These are phyloP conservation scores for Pseudocercospora fijiensis DNA, from an alignment of 2,329 filamentous ascomycete species.

Conservation along the genomic window DNA sequence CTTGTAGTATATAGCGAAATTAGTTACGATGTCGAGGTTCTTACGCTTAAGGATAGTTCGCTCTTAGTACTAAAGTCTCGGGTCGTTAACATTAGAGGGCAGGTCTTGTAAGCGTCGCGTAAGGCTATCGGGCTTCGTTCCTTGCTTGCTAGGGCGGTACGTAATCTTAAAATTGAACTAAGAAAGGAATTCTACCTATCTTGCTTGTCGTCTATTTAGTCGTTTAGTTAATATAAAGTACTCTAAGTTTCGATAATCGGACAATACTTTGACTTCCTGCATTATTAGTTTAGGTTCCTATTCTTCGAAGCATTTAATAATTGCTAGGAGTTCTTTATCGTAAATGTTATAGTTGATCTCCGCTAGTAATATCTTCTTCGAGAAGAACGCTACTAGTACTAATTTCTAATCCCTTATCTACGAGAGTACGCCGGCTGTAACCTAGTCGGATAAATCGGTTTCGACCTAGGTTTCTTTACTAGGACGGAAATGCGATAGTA, in stretches of 20 bases:
- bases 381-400: too few relatives aligned
- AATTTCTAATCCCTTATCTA: background rate
- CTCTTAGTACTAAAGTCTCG: background rate
- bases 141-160: background rate
- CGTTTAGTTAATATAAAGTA: background rate
- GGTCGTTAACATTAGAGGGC: background rate
- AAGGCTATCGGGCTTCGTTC: background rate
- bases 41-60: background rate
- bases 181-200: conserved; percentile 1
- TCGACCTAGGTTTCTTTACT: background rate
- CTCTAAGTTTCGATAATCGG: too few relatives aligned
- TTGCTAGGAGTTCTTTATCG: too few relatives aligned
- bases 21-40: background rate
- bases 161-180: conserved; percentile 12
- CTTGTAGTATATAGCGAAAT: background rate
- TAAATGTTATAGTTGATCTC: too few relatives aligned
- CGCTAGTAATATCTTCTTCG: too few relatives aligned
- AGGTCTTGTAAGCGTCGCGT: background rate
- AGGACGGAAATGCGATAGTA: background rate
- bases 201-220: background rate
- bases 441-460: background rate
- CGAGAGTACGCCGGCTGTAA: background rate
- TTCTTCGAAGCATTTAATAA: too few relatives aligned
- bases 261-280: too few relatives aligned
- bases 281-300: too few relatives aligned